Conservation (phyloP, 1,284 basidiomycete genomes). For the Ustilago curta region DNA sequence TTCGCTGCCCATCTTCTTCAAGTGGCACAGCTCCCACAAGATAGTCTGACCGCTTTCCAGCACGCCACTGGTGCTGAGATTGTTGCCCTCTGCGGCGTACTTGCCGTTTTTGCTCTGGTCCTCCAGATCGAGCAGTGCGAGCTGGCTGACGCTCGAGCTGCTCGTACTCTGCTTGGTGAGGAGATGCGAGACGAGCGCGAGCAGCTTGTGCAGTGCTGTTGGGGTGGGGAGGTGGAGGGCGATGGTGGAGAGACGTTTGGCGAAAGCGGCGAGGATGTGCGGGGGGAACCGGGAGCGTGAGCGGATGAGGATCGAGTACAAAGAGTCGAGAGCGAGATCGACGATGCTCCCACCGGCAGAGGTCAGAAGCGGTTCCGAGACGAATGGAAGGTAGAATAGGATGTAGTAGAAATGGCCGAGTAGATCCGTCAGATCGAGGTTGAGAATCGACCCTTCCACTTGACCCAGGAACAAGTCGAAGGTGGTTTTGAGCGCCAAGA, state of each 20-base stretch:
- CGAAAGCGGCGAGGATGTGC: conserved; percentile 78
- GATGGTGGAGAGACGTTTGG: conserved; percentile 79
- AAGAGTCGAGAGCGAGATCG: conserved; percentile 39
- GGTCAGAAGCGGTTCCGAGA: conserved; percentile 71
- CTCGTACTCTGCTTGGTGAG: conserved; percentile 24
- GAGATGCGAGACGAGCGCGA: conserved; percentile 20
- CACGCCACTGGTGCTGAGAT: conserved; percentile 17
- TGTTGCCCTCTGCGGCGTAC: conserved; percentile 18
- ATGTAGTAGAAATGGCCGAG: conserved; percentile 80
- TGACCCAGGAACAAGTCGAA: conserved; percentile 96
- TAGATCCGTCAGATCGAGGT: conserved; percentile 93
- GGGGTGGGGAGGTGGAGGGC: conserved; percentile 20
- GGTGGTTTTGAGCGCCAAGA: conserved; percentile 91
- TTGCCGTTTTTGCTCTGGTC: conserved; percentile 29
- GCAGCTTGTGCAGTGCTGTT: not conserved
- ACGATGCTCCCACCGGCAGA: conserved; percentile 7
- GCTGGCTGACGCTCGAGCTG: conserved; percentile 11
- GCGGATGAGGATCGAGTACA: conserved; percentile 79
- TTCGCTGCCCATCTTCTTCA: not conserved
- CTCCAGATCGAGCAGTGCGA: conserved; percentile 36
- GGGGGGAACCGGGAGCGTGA: conserved; percentile 79
- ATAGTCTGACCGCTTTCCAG: conserved; percentile 30
- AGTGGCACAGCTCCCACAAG: conserved; percentile 25
- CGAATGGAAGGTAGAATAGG: conserved; percentile 71
- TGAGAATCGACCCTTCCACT: conserved; percentile 86